These are phyloP conservation scores for Pseudodiploospora longispora DNA, from an alignment of 2,329 filamentous ascomycete species.

Conservation along the genomic window DNA sequence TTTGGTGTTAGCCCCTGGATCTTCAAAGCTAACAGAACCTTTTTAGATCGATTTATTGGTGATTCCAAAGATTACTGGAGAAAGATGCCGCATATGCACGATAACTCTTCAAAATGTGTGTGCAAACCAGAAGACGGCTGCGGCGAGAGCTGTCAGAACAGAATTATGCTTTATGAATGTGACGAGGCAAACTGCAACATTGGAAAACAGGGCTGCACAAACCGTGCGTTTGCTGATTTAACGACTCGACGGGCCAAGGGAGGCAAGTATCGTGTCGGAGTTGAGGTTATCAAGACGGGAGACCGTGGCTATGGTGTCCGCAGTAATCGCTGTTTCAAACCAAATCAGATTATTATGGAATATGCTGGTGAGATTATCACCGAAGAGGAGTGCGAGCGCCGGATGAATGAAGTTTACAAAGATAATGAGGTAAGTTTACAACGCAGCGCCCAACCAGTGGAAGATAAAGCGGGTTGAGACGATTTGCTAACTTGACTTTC, in stretches of 20 bases:
- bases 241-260: constrained; percentile 66
- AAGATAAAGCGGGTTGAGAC: background rate
- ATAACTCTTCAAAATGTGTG: constrained; percentile 69
- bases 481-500: constrained; percentile 6
- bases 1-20: background rate
- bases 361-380: constrained; percentile 98
- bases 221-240: constrained; percentile 79
- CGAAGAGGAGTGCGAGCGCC: constrained; percentile 81
- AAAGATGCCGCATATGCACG: constrained; percentile 64
- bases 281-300: constrained; percentile 86
- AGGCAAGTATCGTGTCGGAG: constrained; percentile 82
- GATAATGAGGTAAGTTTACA: constrained; percentile 67
- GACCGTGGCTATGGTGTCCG: constrained; percentile 89
- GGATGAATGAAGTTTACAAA: constrained; percentile 91
- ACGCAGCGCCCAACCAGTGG: background rate
- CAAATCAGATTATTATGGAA: constrained; percentile 95
- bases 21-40: constrained; percentile 20
- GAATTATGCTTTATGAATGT: constrained; percentile 96
- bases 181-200: constrained; percentile 82
- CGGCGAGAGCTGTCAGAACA: constrained; percentile 83
- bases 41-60: constrained; percentile 77
- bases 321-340: constrained; percentile 77
- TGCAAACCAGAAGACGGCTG: constrained; percentile 74
- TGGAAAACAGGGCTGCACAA: constrained; percentile 65
- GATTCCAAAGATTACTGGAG: constrained; percentile 76